Evolutionary conservation across 805 yeast species (phyloP).

Genomic region (Dipodascus albidus): DNA sequence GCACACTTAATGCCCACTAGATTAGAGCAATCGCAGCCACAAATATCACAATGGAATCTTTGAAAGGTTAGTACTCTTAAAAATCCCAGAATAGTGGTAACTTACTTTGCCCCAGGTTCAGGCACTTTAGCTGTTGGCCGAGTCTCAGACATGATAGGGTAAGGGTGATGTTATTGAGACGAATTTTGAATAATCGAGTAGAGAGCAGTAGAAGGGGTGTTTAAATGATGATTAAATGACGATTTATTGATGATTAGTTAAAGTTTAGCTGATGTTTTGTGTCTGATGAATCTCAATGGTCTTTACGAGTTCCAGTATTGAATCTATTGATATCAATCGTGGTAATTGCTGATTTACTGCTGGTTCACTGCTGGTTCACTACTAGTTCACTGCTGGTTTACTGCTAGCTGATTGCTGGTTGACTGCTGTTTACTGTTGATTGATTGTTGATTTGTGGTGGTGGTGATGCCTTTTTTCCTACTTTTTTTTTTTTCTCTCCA

Average conservation of each 20-base stretch:
- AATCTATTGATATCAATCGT: too few species aligned
- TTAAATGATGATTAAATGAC: too few species aligned
- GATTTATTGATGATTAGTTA: too few species aligned
- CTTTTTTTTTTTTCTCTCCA: too few species aligned
- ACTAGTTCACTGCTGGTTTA: too few species aligned
- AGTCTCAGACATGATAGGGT: not conserved
- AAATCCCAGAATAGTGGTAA: slow-evolving; percentile 1
- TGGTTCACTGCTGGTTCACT: too few species aligned
- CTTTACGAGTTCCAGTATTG: too few species aligned
- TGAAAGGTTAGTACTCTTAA: slow-evolving; percentile 3
- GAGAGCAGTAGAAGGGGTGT: not conserved
- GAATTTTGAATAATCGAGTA: not conserved
- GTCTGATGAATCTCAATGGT: too few species aligned
- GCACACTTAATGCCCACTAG: slow-evolving; percentile 89
- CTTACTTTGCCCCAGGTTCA: not conserved
- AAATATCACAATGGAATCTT: slow-evolving; percentile 62
- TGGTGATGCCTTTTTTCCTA: not conserved
- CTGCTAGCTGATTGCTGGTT: too few species aligned
- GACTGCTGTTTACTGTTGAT: too few species aligned
- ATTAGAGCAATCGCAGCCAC: slow-evolving; percentile 92
- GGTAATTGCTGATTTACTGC: too few species aligned
- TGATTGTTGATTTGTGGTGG: not conserved
- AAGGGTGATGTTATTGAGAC: not conserved
- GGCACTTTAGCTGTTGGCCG: not conserved
- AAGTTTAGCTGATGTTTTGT: too few species aligned